phyloP scores from a whole-genome alignment of 2,329 filamentous ascomycete genomes.

The Pseudogymnoascus sp. region DNA sequence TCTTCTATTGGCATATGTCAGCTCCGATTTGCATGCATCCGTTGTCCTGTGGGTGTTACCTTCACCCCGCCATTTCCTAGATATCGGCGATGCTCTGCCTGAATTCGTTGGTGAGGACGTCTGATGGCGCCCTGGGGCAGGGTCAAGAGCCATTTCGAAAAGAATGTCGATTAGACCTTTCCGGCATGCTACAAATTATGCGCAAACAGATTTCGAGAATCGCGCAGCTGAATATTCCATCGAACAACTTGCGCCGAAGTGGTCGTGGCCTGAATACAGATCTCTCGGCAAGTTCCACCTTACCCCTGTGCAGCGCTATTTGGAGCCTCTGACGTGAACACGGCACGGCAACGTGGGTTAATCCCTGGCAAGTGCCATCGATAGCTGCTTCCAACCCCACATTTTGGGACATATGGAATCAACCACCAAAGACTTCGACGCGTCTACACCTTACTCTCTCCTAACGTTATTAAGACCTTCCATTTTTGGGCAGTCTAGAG shows the following conservation, averaged over 20 bases:
- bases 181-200: slow-evolving; percentile 1
- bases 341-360: slow-evolving; percentile 5
- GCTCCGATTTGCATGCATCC: not conserved
- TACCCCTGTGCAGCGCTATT: slow-evolving; percentile 4
- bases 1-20: slow-evolving; percentile 39
- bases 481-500: not conserved
- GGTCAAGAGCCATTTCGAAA: slow-evolving; percentile 56
- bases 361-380: slow-evolving; percentile 1
- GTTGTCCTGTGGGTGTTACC: slow-evolving; percentile 42
- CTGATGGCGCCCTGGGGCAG: slow-evolving; percentile 42
- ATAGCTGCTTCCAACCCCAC: slow-evolving; percentile 16
- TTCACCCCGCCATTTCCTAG: slow-evolving; percentile 66
- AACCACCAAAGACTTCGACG: slow-evolving; percentile 13
- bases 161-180: not conserved
- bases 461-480: slow-evolving; percentile 23
- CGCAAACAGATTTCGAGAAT: not conserved
- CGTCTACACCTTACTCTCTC: slow-evolving; percentile 23
- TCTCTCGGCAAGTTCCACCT: slow-evolving; percentile 6
- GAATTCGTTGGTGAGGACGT: slow-evolving; percentile 74
- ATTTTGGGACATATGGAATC: slow-evolving; percentile 18
- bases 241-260: not conserved
- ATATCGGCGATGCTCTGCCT: slow-evolving; percentile 68
- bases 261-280: slow-evolving; percentile 9
- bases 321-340: not conserved
- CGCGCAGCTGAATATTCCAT: not conserved